These are phyloP conservation scores for Scedosporium aurantiacum DNA, from an alignment of 2,329 filamentous ascomycete genomes.

Conservation along the genomic window DNA sequence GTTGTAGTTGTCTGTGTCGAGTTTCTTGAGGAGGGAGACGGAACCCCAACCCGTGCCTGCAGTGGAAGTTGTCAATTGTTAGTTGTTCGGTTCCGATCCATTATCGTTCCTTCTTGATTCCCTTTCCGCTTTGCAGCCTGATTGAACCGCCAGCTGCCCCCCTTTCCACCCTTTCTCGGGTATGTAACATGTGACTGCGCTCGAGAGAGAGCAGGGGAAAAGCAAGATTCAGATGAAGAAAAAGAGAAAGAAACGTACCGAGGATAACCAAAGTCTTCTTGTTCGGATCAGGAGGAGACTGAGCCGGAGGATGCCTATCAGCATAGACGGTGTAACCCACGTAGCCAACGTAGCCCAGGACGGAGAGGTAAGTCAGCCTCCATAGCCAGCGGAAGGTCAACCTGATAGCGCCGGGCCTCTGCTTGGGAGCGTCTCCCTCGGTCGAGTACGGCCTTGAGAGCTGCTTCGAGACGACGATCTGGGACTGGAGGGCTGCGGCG, in stretches of 20 bases:
- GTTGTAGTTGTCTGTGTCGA: conserved; percentile 99
- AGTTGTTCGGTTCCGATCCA: conserved; percentile 9
- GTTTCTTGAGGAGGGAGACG: conserved; percentile 93
- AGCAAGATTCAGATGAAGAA: neutral
- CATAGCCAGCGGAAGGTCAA: conserved; percentile 67
- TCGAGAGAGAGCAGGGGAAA: neutral
- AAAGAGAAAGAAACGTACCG: conserved; percentile 44
- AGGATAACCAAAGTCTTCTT: conserved; percentile 98
- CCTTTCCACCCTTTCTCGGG: neutral
- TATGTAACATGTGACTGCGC: neutral
- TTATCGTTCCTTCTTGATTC: neutral
- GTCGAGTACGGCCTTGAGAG: conserved; percentile 31
- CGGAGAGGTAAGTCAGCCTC: conserved; percentile 69
- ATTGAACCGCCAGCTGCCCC: neutral
- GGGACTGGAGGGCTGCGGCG: conserved; percentile 13
- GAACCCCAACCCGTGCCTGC: conserved; percentile 91
- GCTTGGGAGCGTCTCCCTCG: conserved; percentile 26
- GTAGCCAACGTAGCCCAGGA: conserved; percentile 58
- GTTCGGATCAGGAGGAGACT: conserved; percentile 64
- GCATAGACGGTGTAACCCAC: conserved; percentile 74
- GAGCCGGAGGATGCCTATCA: conserved; percentile 69
- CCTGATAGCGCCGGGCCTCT: conserved; percentile 50
- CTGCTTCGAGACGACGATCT: conserved; percentile 16
- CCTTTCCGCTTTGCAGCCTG: neutral
- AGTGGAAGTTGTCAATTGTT: conserved; percentile 12